These are phyloP conservation scores for Penicillium sp. DNA, from an alignment of 2,329 filamentous ascomycete species.

Conservation along the genomic window DNA sequence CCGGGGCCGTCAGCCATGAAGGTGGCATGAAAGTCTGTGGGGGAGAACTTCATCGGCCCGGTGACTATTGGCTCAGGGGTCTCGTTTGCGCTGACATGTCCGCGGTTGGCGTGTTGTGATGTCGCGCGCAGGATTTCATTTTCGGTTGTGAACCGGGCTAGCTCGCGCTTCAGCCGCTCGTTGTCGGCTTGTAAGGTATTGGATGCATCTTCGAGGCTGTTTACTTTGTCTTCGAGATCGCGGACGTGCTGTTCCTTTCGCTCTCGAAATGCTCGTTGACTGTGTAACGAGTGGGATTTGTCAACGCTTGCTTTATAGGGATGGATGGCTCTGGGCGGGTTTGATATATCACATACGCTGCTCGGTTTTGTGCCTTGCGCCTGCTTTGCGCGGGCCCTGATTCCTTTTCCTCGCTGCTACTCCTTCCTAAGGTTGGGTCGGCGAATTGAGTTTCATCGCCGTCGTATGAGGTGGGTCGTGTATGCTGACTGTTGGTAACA, in stretches of 20 bases:
- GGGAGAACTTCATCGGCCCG: slow-evolving; percentile 69
- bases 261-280: slow-evolving; percentile 93
- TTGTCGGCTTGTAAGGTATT: slow-evolving; percentile 76
- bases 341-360: slow-evolving; percentile 59
- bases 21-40: slow-evolving; percentile 69
- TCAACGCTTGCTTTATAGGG: slow-evolving; percentile 2
- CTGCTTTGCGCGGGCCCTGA: slow-evolving; percentile 56
- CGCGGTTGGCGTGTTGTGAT: slow-evolving; percentile 48
- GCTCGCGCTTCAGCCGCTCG: slow-evolving; percentile 77
- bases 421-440: slow-evolving; percentile 39
- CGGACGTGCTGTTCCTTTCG: slow-evolving; percentile 93
- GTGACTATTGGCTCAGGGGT: slow-evolving; percentile 51
- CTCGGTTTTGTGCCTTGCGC: slow-evolving; percentile 70
- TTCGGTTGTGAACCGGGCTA: slow-evolving; percentile 82
- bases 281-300: slow-evolving; percentile 38
- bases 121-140: slow-evolving; percentile 91
- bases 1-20: slow-evolving; percentile 52
- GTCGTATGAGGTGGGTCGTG: slow-evolving; percentile 32
- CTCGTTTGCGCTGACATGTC: slow-evolving; percentile 41
- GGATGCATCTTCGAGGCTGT: slow-evolving; percentile 71
- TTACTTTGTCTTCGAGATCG: slow-evolving; percentile 85
- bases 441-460: slow-evolving; percentile 28
- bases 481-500: slow-evolving; percentile 15
- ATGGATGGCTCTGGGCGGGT: background rate
- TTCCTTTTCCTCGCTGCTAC: slow-evolving; percentile 57